Percentiles rank a stretch among this genome's conserved stretches.
These are phyloP conservation scores for Favolaschia claudopus DNA, from an alignment of 768 basidiomycete genomes.

Conservation along the genomic window DNA sequence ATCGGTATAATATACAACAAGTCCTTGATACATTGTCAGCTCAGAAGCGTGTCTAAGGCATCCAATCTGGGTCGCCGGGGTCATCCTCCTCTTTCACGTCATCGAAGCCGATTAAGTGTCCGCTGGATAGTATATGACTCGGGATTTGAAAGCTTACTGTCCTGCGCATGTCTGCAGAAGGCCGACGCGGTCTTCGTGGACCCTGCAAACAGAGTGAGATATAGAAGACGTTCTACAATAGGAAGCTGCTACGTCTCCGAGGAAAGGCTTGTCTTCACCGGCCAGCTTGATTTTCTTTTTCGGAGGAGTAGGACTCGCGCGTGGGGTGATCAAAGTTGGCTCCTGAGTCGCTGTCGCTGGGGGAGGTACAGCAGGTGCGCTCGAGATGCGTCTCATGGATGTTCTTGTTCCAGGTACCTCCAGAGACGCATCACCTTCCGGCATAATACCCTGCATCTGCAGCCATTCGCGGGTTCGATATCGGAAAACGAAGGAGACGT, in stretches of 20 bases:
- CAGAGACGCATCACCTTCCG: conserved; percentile 34
- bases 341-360: conserved; percentile 11
- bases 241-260: neutral
- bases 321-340: conserved; percentile 25
- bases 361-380: conserved; percentile 42
- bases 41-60: too few species aligned
- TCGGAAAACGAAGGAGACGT: conserved; percentile 72
- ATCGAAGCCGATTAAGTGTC: conserved; percentile 18
- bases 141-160: conserved; percentile 35
- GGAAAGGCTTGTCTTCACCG: conserved; percentile 14
- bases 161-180: conserved; percentile 32
- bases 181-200: conserved; percentile 24
- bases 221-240: neutral
- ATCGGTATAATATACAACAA: too few species aligned
- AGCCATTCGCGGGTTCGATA: conserved; percentile 65
- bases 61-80: conserved; percentile 17
- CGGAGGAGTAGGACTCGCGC: conserved; percentile 29
- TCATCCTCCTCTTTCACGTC: neutral
- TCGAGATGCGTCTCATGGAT: conserved; percentile 47
- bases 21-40: conserved; percentile 35
- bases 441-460: conserved; percentile 58
- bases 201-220: conserved; percentile 19
- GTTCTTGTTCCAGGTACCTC: conserved; percentile 28
- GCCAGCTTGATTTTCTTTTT: conserved; percentile 33
- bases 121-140: conserved; percentile 6